phyloP scores from a whole-genome alignment of 495 filamentous ascomycete genomes.

The Alectoria sarmentosa region DNA sequence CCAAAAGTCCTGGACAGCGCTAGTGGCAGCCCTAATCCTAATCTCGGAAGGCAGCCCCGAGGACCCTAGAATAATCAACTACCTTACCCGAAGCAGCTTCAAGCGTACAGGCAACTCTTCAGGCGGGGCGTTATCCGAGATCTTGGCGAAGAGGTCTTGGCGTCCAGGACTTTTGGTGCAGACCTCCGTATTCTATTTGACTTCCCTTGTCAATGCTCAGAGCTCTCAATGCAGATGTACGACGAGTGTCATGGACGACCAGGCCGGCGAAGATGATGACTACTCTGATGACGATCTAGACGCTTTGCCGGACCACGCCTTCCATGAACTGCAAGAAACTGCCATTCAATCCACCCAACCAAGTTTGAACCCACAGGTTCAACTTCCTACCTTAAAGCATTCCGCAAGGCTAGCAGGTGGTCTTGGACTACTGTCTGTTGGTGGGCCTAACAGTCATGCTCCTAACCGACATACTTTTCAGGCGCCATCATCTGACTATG shows the following conservation, averaged over 20 bases:
- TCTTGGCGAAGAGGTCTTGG: too few relatives aligned
- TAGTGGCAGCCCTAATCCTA: too few relatives aligned
- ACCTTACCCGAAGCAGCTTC: too few relatives aligned
- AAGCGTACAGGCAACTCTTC: too few relatives aligned
- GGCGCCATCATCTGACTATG: conserved; percentile 38
- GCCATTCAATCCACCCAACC: conserved; percentile 46
- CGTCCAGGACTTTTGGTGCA: too few relatives aligned
- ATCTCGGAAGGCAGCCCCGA: too few relatives aligned
- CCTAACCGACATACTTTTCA: conserved; percentile 6
- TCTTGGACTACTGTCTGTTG: conserved; percentile 14
- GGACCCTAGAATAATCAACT: too few relatives aligned
- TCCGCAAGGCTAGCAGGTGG: conserved; percentile 8
- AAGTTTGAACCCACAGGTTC: background rate
- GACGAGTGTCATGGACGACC: conserved; percentile 47
- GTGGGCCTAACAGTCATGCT: background rate
- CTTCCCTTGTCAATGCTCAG: too few relatives aligned
- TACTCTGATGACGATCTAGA: conserved; percentile 61
- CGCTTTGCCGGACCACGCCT: conserved; percentile 44
- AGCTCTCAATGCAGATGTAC: conserved; percentile 21
- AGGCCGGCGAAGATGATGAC: conserved; percentile 51
- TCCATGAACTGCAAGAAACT: conserved; percentile 49
- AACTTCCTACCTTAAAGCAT: conserved; percentile 4
- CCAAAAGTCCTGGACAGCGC: too few relatives aligned
- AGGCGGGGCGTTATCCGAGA: too few relatives aligned
- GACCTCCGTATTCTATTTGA: too few relatives aligned